phyloP scores from a whole-genome alignment of 768 basidiomycete genomes.

The Boletellus ananiceps region DNA sequence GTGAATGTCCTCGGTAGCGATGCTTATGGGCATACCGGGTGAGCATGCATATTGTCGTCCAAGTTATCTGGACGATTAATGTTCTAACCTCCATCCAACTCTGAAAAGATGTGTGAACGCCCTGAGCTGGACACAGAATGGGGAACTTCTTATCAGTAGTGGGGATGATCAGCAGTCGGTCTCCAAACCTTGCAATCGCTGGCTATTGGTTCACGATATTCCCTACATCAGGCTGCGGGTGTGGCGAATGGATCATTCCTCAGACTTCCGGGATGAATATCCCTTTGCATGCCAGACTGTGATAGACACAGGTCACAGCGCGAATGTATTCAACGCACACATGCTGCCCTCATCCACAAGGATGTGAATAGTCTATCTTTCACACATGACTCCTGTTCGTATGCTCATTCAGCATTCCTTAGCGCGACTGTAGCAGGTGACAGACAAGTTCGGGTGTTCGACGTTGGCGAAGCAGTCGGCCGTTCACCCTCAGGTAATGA shows the following conservation, averaged over 20 bases:
- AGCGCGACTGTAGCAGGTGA: slow-evolving; percentile 77
- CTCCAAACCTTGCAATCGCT: neutral
- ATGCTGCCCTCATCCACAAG: slow-evolving; percentile 76
- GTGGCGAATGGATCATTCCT: slow-evolving; percentile 59
- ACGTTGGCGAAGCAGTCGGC: slow-evolving; percentile 47
- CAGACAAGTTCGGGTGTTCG: slow-evolving; percentile 72
- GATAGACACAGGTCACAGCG: slow-evolving; percentile 75
- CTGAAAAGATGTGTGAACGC: slow-evolving; percentile 67
- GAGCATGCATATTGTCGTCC: slow-evolving; percentile 11
- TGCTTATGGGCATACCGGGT: slow-evolving; percentile 67
- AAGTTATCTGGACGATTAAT: neutral
- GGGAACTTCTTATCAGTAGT: slow-evolving; percentile 60
- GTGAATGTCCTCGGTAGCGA: slow-evolving; percentile 69
- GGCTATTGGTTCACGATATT: slow-evolving; percentile 3
- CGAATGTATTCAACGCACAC: slow-evolving; percentile 82
- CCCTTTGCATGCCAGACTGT: slow-evolving; percentile 62
- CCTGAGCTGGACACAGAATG: slow-evolving; percentile 65
- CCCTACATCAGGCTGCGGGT: slow-evolving; percentile 54
- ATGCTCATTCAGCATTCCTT: slow-evolving; percentile 7
- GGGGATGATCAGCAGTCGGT: slow-evolving; percentile 70
- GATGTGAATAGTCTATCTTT: slow-evolving; percentile 49
- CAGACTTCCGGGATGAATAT: slow-evolving; percentile 43
- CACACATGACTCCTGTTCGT: slow-evolving; percentile 1
- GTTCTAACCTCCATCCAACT: neutral
- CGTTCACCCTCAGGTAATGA: slow-evolving; percentile 39